A percentile compares a stretch with the other conserved stretches of the same genome.
Conservation (phyloP, 768 basidiomycete genomes). For the Xerocomellus amylosporus region DNA sequence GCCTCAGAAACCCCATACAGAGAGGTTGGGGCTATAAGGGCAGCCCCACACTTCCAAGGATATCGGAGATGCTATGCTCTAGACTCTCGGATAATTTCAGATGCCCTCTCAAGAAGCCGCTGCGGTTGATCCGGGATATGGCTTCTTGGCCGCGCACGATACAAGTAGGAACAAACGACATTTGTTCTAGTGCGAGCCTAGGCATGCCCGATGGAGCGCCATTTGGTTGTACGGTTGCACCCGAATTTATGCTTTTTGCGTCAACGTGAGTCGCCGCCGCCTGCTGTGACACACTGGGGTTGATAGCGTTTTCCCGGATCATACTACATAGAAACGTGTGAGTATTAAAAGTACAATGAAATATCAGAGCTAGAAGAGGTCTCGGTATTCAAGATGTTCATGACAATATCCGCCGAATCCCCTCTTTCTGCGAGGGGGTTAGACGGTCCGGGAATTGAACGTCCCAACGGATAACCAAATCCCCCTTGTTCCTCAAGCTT, state of each 20-base stretch:
- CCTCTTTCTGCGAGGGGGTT: conserved; percentile 77
- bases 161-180: too few relatives aligned
- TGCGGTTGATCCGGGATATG: not conserved
- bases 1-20: conserved; percentile 13
- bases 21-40: not conserved
- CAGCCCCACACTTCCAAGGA: not conserved
- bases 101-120: too few relatives aligned
- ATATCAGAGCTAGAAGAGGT: conserved; percentile 8
- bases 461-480: conserved; percentile 80
- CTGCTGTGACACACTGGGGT: not conserved
- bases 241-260: not conserved
- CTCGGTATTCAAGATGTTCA: conserved; percentile 20
- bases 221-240: not conserved
- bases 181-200: not conserved
- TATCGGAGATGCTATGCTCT: not conserved
- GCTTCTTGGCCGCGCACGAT: not conserved
- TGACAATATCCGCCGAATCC: conserved; percentile 62
- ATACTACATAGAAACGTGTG: conserved; percentile 1
- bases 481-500: conserved; percentile 68
- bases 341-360: conserved; percentile 10
- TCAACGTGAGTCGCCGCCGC: not conserved
- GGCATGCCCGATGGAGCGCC: not conserved
- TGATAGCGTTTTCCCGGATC: not conserved
- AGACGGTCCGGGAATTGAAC: conserved; percentile 79
- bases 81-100: too few relatives aligned